Percentiles rank a stretch among this genome's conserved stretches.
phyloP scores from a whole-genome alignment of 768 basidiomycete species.

The Exidia glandulosa region DNA sequence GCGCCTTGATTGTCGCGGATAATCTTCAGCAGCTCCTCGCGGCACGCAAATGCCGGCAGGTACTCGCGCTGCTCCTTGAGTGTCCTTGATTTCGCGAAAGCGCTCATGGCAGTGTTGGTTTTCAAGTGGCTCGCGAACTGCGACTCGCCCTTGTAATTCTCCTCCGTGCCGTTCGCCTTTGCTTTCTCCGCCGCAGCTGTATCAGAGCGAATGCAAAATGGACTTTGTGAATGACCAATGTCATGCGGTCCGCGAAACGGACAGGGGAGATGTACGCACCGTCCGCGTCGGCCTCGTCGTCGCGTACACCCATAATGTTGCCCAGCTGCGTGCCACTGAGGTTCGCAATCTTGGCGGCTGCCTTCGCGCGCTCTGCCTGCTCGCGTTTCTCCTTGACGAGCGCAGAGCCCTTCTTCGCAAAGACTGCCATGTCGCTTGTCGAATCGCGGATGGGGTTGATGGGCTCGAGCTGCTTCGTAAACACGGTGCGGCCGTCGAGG shows the following conservation, averaged over 20 bases:
- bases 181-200: constrained; percentile 44
- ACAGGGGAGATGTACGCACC: constrained; percentile 40
- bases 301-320: constrained; percentile 94
- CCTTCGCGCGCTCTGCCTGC: constrained; percentile 91
- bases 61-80: constrained; percentile 95
- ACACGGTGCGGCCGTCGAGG: constrained; percentile 91
- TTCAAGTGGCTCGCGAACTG: constrained; percentile 96
- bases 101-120: constrained; percentile 60
- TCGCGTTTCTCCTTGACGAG: constrained; percentile 94
- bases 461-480: constrained; percentile 92
- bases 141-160: constrained; percentile 80
- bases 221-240: constrained; percentile 60
- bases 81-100: constrained; percentile 71
- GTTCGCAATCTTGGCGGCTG: constrained; percentile 88
- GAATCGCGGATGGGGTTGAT: constrained; percentile 93
- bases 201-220: no score
- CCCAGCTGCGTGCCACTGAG: constrained; percentile 90
- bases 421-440: constrained; percentile 90
- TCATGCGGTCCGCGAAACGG: background rate
- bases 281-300: constrained; percentile 87
- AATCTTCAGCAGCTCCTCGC: constrained; percentile 80
- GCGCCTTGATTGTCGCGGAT: constrained; percentile 92
- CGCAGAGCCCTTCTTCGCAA: constrained; percentile 92
- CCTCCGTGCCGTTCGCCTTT: constrained; percentile 43
- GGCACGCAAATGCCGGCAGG: constrained; percentile 92